Evolutionary conservation across 129 eudicot genomes (phyloP).

Genomic region (Artemisia annua): DNA sequence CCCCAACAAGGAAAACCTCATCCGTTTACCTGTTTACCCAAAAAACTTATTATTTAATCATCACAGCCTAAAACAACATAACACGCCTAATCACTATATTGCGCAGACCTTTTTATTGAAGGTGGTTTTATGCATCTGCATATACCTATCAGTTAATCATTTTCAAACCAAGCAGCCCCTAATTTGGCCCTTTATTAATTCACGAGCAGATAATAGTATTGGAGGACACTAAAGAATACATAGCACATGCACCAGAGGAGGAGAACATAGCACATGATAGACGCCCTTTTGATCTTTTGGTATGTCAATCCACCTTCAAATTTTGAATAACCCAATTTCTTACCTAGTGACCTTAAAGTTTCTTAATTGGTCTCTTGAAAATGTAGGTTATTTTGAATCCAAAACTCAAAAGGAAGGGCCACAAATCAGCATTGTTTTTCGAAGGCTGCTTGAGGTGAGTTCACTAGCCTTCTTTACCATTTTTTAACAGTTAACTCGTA

Average conservation of each 20-base stretch:
- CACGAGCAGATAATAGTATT: slow-evolving; percentile 68
- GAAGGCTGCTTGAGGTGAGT: slow-evolving; percentile 89
- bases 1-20: too few species aligned
- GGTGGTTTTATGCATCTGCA: too few species aligned
- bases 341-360: background rate
- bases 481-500: background rate
- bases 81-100: too few species aligned
- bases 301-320: slow-evolving; percentile 27
- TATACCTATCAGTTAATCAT: too few species aligned
- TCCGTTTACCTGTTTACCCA: too few species aligned
- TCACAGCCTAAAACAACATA: too few species aligned
- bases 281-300: slow-evolving; percentile 89
- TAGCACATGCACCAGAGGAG: slow-evolving; percentile 62
- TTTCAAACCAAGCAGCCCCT: too few species aligned
- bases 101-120: too few species aligned
- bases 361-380: slow-evolving; percentile 12
- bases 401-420: slow-evolving; percentile 51
- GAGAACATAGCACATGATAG: slow-evolving; percentile 68
- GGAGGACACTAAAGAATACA: slow-evolving; percentile 75
- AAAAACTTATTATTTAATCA: too few species aligned
- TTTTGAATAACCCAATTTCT: too few species aligned
- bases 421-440: slow-evolving; percentile 71
- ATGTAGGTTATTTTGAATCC: slow-evolving; percentile 82
- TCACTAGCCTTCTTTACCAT: background rate
- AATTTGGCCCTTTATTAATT: background rate